Evolutionary conservation across 371 early-diverging fungal genomes (phyloP), one percentile per base, ranked within the genome.

Genomic region (Mucor velutinosus): DNA sequence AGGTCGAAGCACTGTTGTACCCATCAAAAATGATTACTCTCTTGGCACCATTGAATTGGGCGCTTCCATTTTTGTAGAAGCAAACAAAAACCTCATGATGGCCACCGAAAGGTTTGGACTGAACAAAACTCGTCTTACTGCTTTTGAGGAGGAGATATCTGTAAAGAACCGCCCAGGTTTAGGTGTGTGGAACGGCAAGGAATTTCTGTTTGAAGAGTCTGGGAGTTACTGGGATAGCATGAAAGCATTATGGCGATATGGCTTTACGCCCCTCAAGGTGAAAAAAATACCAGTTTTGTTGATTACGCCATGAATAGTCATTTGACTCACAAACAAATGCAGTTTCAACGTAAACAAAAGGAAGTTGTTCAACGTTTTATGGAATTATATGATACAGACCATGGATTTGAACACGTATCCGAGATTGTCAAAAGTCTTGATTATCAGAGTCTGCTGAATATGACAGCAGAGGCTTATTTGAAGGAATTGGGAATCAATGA

Each of bases 51-150:
- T 87, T 19, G 90, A 90, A 64, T 61, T 85, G 6, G 90, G 90
- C 0, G 90, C 89, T 1, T 88, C 88, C 15, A 86, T 90, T 61
- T 90, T 87, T 75, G 81, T 90, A 25, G 81, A 85, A 29, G 80
- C 67, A 37, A 90, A 90, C 49, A 76, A 80, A 58, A 75, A 90
- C 60, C 58, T 90, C 11, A 78, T 83, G 64, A 79, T 79, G 33
- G 84, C 88, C 0, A 72, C 87, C 1, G 73, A 85, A 33, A 69
- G 70, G n/a, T 87, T 90, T 69, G 78, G 79, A 0, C 62, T 90
- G n/a, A 73, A 80, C 32, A 62, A 30, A 70, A 76, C 55, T 21
- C 67, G 7, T 19, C 74, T 65, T 64, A 71, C 37, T 64, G 35
- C 60, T 32, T 19, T 39, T 41, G 57, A n/a, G 30, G 33, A 63